These are phyloP conservation scores for Fusarium lyarnte DNA, from an alignment of 2,329 filamentous ascomycete species.

Conservation along the genomic window DNA sequence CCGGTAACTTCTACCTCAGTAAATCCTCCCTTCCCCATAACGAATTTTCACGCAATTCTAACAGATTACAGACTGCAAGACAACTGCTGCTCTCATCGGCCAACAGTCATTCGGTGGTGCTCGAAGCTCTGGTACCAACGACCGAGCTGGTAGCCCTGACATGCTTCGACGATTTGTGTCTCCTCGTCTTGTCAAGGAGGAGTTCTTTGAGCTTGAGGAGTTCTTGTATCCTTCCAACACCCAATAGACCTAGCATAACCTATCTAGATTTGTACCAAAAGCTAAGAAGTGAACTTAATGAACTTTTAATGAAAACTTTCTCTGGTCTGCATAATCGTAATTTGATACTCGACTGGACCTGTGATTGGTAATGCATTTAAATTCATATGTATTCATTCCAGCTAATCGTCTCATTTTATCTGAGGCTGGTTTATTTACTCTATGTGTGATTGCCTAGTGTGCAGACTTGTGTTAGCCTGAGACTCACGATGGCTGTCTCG, in stretches of 20 bases:
- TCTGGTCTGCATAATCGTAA: neutral
- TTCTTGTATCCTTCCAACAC: conserved; percentile 63
- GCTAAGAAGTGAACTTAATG: conserved; percentile 17
- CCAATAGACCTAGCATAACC: conserved; percentile 27
- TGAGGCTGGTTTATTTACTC: too few species aligned
- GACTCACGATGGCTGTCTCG: neutral
- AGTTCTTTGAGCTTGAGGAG: conserved; percentile 51
- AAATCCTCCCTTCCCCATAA: neutral
- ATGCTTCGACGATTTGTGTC: conserved; percentile 62
- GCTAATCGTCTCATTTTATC: too few species aligned
- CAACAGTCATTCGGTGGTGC: conserved; percentile 66
- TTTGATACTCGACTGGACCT: neutral
- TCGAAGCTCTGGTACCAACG: conserved; percentile 63
- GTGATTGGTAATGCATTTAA: too few species aligned
- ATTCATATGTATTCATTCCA: too few species aligned
- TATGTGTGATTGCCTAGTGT: too few species aligned
- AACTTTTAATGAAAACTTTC: neutral
- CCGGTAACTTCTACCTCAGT: conserved; percentile 67
- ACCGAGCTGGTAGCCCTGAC: conserved; percentile 64
- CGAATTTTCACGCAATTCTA: neutral
- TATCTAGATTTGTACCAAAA: conserved; percentile 31
- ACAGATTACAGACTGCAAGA: conserved; percentile 57
- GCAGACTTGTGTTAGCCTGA: too few species aligned
- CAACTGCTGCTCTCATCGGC: conserved; percentile 63
- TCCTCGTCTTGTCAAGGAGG: conserved; percentile 62